phyloP scores from a whole-genome alignment of 108 stramenopile species.

The Discostella pseudostelligera region DNA sequence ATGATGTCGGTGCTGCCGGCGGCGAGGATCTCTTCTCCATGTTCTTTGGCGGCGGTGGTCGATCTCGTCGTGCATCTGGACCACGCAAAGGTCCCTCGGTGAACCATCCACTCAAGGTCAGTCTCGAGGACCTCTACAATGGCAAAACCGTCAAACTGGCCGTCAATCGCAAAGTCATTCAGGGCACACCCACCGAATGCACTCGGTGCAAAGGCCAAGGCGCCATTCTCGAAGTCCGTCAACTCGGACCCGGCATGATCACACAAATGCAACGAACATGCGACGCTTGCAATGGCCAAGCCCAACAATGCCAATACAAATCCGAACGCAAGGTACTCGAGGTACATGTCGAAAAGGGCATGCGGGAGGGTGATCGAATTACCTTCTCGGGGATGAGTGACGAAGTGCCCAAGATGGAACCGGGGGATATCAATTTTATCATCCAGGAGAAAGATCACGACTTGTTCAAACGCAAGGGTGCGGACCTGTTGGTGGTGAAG shows the following conservation, averaged over 20 bases:
- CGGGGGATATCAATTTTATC: slow-evolving; percentile 96
- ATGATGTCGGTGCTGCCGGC: slow-evolving; percentile 58
- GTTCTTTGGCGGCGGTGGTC: slow-evolving; percentile 89
- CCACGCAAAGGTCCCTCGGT: slow-evolving; percentile 93
- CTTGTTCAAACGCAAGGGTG: slow-evolving; percentile 91
- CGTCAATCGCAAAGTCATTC: slow-evolving; percentile 88
- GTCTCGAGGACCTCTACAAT: slow-evolving; percentile 94
- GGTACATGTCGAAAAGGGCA: slow-evolving; percentile 93
- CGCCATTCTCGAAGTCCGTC: slow-evolving; percentile 79
- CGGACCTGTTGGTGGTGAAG: slow-evolving; percentile 88
- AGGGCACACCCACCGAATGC: slow-evolving; percentile 73
- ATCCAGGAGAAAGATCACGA: slow-evolving; percentile 94
- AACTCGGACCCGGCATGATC: slow-evolving; percentile 92
- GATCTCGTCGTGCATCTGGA: slow-evolving; percentile 50
- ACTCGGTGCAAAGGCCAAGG: slow-evolving; percentile 84
- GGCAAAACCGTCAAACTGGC: slow-evolving; percentile 94
- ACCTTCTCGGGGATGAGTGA: slow-evolving; percentile 92
- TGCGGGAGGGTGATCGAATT: slow-evolving; percentile 90
- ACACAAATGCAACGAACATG: slow-evolving; percentile 86
- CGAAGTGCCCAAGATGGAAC: slow-evolving; percentile 88
- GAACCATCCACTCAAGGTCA: slow-evolving; percentile 90
- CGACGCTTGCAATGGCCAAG: slow-evolving; percentile 75
- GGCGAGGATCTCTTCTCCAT: slow-evolving; percentile 95
- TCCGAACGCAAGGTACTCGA: slow-evolving; percentile 82
- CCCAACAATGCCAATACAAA: slow-evolving; percentile 64